Percentiles rank a stretch among this genome's conserved stretches.
These are phyloP conservation scores for Mortierella claussenii DNA, from an alignment of 192 early-diverging fungal species.

Conservation along the genomic window DNA sequence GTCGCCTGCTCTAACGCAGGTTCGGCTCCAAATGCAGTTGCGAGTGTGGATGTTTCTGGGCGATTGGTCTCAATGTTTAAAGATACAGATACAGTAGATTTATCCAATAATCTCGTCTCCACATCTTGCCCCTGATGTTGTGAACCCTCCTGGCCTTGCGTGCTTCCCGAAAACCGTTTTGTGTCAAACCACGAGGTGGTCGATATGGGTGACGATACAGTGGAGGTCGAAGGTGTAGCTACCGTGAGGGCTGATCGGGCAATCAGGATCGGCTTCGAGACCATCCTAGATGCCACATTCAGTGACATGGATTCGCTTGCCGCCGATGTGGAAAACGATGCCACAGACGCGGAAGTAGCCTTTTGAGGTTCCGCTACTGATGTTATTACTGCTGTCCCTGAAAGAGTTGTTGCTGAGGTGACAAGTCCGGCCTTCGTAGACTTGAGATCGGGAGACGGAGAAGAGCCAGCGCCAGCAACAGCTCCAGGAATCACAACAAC, in stretches of 20 bases:
- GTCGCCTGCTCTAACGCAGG: background rate
- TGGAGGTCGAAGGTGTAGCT: conserved; percentile 37
- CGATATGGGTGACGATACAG: conserved; percentile 45
- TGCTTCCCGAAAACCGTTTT: conserved; percentile 8
- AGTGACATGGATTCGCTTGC: conserved; percentile 9
- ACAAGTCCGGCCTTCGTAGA: too few relatives aligned
- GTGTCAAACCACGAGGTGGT: conserved; percentile 42
- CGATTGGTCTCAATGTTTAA: too few relatives aligned
- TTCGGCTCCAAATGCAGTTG: background rate
- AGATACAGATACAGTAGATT: too few relatives aligned
- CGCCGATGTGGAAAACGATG: conserved; percentile 8
- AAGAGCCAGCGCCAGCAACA: background rate
- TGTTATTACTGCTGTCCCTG: too few relatives aligned
- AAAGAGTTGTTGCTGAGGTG: too few relatives aligned
- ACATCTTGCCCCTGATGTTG: too few relatives aligned
- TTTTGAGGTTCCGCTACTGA: background rate
- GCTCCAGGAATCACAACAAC: background rate
- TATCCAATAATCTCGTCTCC: background rate
- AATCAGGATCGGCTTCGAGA: conserved; percentile 35
- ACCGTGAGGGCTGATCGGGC: conserved; percentile 25
- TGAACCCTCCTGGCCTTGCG: too few relatives aligned
- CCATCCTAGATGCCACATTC: background rate
- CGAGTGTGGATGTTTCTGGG: too few relatives aligned
- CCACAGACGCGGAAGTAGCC: conserved; percentile 2
- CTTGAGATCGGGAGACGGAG: too few relatives aligned